phyloP scores from a whole-genome alignment of 2,329 filamentous ascomycete species.

The Calonectria pseudoturangicola region DNA sequence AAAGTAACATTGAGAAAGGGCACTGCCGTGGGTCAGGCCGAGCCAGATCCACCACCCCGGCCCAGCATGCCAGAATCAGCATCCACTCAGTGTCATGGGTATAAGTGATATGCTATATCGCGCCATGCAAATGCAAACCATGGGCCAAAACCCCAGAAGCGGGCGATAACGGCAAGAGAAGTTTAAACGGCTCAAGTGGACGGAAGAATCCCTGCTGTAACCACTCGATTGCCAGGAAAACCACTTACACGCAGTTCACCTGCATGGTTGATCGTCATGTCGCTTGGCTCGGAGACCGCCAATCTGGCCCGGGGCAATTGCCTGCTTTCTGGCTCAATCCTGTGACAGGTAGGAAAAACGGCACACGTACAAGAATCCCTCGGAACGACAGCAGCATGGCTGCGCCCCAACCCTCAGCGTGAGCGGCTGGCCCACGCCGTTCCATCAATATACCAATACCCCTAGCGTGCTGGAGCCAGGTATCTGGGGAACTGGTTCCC shows the following conservation, averaged over 20 bases:
- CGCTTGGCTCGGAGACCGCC: slow-evolving; percentile 23
- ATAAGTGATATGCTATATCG: slow-evolving; percentile 55
- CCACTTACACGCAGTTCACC: slow-evolving; percentile 21
- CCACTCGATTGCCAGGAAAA: slow-evolving; percentile 26
- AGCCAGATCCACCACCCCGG: slow-evolving; percentile 48
- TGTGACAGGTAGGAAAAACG: slow-evolving; percentile 18
- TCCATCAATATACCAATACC: slow-evolving; percentile 63
- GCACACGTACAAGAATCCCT: slow-evolving; percentile 59
- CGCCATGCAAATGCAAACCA: slow-evolving; percentile 51
- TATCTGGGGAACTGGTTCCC: slow-evolving; percentile 60
- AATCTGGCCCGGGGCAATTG: background rate
- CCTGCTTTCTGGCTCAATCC: slow-evolving; percentile 2
- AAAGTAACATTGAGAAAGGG: slow-evolving; percentile 49
- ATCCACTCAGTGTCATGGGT: slow-evolving; percentile 51
- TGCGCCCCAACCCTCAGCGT: slow-evolving; percentile 60
- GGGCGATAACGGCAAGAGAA: slow-evolving; percentile 23
- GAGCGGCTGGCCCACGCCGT: slow-evolving; percentile 61
- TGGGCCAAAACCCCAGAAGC: slow-evolving; percentile 13
- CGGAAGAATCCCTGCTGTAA: slow-evolving; percentile 24
- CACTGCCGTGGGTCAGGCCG: slow-evolving; percentile 41
- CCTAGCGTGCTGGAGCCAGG: slow-evolving; percentile 63
- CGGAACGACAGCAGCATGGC: slow-evolving; percentile 62
- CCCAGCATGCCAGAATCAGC: slow-evolving; percentile 43
- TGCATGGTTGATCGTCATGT: slow-evolving; percentile 17
- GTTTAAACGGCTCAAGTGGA: background rate